Evolutionary conservation across 2,329 filamentous ascomycete genomes (phyloP), one percentile per base, ranked within the genome.

Genomic region (Bimuria novae-zelandiae): DNA sequence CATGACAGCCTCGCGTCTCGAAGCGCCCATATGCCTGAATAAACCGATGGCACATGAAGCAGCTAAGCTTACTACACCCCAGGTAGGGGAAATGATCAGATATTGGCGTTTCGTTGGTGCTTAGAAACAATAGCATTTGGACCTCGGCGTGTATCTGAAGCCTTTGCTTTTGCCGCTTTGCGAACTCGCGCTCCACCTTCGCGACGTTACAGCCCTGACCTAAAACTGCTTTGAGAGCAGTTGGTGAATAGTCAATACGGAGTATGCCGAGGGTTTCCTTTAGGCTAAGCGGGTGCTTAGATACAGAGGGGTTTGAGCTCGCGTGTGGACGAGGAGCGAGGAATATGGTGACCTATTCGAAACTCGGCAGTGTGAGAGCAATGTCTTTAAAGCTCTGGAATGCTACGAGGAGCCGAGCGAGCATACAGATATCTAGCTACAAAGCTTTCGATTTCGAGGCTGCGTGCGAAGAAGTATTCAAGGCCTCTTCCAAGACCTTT

Each of bases 31-130:
- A 55, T 10, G 51, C 61, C 33, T 58, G 48, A 29, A 65, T 37
- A 44, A 65, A 61, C 6, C 23, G 30, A 54, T 49, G 21, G 46
- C 61, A 65, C 59, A 62, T 51, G 54, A 65, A 65, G 57, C 59
- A 65, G 41, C 62, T 51, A 17, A 63, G 52, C 55, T 63, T 63
- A 50, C 62, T 65, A 49, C 59, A 65, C 56, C 62, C 62, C 44
- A 63, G 39, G 41, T 65, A 65, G 12, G 61, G 52, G 30, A 65
- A 52, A 17, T 56, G 25, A 7, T 47, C 43, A 3, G 27, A 50
- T 12, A 17, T 22, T 12, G 52, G 55, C 29, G 49, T 39, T 22
- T 51, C 51, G 39, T 25, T 50, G 7, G 32, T 55, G 48, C 48
- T 53, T 49, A 65, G 46, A 55, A 37, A 53, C 22, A 65, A 23